Conservation (phyloP, 192 early-diverging fungal species). For the Coemansia sp. region DNA sequence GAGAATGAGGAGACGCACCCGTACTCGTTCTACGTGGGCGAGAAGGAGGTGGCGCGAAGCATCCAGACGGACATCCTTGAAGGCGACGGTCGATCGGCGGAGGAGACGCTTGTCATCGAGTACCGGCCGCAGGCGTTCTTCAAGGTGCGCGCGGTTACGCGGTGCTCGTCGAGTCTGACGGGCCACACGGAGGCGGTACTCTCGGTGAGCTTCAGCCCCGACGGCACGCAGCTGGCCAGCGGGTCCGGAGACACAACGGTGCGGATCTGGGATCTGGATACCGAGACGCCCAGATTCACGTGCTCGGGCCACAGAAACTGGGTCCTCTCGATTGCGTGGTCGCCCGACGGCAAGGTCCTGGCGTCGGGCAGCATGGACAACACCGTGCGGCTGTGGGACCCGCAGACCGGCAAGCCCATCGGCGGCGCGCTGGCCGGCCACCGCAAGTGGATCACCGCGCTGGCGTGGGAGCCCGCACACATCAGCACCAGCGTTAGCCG, state of each 20-base stretch:
- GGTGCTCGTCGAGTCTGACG: constrained; percentile 86
- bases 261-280: constrained; percentile 95
- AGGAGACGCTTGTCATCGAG: constrained; percentile 86
- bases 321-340: constrained; percentile 93
- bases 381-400: constrained; percentile 87
- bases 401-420: constrained; percentile 76
- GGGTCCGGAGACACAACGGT: constrained; percentile 95
- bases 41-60: constrained; percentile 75
- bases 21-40: constrained; percentile 91
- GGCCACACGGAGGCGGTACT: constrained; percentile 96
- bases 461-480: constrained; percentile 95
- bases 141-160: constrained; percentile 86
- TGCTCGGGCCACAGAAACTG: constrained; percentile 86
- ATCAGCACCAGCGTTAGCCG: constrained; percentile 75
- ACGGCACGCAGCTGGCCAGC: constrained; percentile 88
- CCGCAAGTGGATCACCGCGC: constrained; percentile 82
- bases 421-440: constrained; percentile 84
- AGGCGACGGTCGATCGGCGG: constrained; percentile 74
- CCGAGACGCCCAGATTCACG: constrained; percentile 89
- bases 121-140: constrained; percentile 97
- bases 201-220: constrained; percentile 85
- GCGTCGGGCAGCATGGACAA: constrained; percentile 96
- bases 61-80: constrained; percentile 81
- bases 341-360: constrained; percentile 81
- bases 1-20: constrained; percentile 81